Conservation (phyloP, 257 asterid species). For the Echium plantagineum region DNA sequence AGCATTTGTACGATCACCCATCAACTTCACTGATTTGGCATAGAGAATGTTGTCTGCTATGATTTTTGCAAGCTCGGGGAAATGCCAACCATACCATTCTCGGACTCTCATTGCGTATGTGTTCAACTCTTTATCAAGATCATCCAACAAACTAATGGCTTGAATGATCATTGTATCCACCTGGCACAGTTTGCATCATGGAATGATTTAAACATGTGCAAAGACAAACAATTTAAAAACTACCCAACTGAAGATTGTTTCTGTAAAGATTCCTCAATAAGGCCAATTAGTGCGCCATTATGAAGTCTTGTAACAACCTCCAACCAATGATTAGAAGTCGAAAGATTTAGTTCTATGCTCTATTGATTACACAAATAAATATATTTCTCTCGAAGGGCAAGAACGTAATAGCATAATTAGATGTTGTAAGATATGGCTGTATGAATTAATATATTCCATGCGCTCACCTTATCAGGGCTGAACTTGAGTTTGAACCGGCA, state of each 20-base stretch:
- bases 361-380: too few relatives aligned
- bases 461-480: conserved; percentile 78
- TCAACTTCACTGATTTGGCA: conserved; percentile 71
- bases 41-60: conserved; percentile 63
- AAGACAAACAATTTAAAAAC: not conserved
- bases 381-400: too few relatives aligned
- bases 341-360: too few relatives aligned
- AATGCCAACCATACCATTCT: conserved; percentile 98
- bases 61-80: conserved; percentile 90
- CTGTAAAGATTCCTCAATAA: too few relatives aligned
- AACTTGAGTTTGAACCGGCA: conserved; percentile 79
- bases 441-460: not conserved
- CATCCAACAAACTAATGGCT: conserved; percentile 86
- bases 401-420: too few relatives aligned
- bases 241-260: too few relatives aligned
- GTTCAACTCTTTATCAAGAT: conserved; percentile 85
- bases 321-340: too few relatives aligned
- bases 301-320: too few relatives aligned
- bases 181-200: conserved; percentile 19
- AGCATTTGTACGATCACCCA: conserved; percentile 77
- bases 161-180: conserved; percentile 92
- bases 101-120: conserved; percentile 93
- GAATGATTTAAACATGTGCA: not conserved
- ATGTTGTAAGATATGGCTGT: too few relatives aligned
- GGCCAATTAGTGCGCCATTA: too few relatives aligned